Evolutionary conservation across 805 yeast species (phyloP).

Genomic region (Hanseniaspora mollemarum): DNA sequence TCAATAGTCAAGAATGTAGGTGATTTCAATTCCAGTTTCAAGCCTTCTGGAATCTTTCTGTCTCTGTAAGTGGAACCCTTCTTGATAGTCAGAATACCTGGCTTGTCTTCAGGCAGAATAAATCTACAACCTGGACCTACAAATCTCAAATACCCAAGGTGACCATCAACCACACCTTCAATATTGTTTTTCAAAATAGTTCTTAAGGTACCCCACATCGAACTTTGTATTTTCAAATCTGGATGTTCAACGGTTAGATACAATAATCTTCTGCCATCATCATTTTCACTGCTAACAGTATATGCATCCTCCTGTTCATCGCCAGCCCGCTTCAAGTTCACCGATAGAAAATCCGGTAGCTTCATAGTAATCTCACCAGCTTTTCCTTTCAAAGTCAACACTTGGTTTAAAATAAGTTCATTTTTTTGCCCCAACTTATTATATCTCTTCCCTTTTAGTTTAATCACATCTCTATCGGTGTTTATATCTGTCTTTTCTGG

Average conservation of each 20-base stretch:
- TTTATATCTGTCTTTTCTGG: slow-evolving; percentile 2
- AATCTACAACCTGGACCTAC: slow-evolving; percentile 98
- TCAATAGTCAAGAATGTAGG: slow-evolving; percentile 79
- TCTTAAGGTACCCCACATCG: slow-evolving; percentile 94
- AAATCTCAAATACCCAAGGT: slow-evolving; percentile 69
- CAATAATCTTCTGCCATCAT: slow-evolving; percentile 30
- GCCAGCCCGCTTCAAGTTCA: slow-evolving; percentile 27
- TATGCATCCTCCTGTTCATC: background rate
- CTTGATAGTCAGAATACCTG: slow-evolving; percentile 67
- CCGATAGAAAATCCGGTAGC: slow-evolving; percentile 59
- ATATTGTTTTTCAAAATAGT: slow-evolving; percentile 65
- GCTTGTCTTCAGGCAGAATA: slow-evolving; percentile 57
- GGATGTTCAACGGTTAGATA: slow-evolving; percentile 49
- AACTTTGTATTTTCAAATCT: slow-evolving; percentile 52
- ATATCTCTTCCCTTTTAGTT: slow-evolving; percentile 40
- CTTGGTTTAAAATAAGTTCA: slow-evolving; percentile 44
- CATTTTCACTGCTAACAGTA: slow-evolving; percentile 15
- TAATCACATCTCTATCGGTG: slow-evolving; percentile 20
- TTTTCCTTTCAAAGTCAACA: slow-evolving; percentile 62
- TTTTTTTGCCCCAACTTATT: slow-evolving; percentile 56
- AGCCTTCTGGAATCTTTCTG: slow-evolving; percentile 62
- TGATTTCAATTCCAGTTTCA: slow-evolving; percentile 63
- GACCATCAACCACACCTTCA: slow-evolving; percentile 88
- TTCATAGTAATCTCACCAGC: slow-evolving; percentile 53
- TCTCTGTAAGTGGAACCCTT: slow-evolving; percentile 35